Base-by-base conservation (phyloP, 768 basidiomycete species). In the Boletus rubroflammeus region DNA sequence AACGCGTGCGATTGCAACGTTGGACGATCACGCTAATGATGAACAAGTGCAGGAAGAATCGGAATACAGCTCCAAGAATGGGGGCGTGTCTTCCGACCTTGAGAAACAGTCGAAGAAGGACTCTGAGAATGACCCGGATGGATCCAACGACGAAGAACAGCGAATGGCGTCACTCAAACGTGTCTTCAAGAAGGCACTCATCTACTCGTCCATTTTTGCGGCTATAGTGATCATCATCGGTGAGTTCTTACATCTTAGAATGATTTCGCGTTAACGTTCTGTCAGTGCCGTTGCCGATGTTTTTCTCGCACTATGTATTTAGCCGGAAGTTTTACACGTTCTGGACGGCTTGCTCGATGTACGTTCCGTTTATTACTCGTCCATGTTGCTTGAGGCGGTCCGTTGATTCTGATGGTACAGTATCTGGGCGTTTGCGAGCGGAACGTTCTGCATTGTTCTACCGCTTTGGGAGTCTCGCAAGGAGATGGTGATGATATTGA, bases 291-390 rank as follows among this genome's bases (percentile, higher is more conserved):
- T 49, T 76, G 10, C 75, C 73, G 13, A 68, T 72, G 72, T 71
- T 73, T 53, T 75, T 75, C 61, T 71, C 72, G 50, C 66, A 68
- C 47, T 70, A 75, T 47, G 49, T 74, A 10, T 73, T 71, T 46
- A 71, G 67, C 40, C 65, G 65, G 38, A 56, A 56, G 26, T 76
- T 75, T 59, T 75, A 63, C 49, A 62, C 55, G 36, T 75, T 75
- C 53, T 75, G 73, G 75, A 70, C 69, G 14, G 67, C 74, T 3
- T 64, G 71, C 21, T 70, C 71, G 50, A 75, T 75, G 72, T 75
- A 56, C 8, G 68, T 64, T 41, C 23, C 21, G 8, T 13, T 21
- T n/a, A 13, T 39, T 28, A 48, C 13, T 29, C 23, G 19, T 44
- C 34, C 48, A 49, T 26, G 15, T 52, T 51, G 15, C 41, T 29